Evolutionary conservation across 2,329 filamentous ascomycete genomes (phyloP), one percentile per base, ranked within the genome.

Genomic region (Penicillium sclerotigenum): DNA sequence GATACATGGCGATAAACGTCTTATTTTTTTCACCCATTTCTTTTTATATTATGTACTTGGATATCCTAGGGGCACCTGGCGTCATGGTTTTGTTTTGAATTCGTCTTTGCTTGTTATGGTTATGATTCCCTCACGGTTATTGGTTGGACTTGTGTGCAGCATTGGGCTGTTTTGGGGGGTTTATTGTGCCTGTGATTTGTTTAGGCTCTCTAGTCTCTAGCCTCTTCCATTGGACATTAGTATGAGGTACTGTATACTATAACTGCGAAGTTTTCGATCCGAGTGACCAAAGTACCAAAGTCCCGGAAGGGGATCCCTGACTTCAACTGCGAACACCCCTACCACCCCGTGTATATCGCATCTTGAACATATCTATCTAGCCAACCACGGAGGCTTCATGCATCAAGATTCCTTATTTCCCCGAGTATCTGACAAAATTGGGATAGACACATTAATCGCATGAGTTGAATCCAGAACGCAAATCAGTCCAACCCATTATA

Each of bases 1-100:
- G 65, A 66, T 60, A 65, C 66, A 55, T 68, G 67, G 67, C 63
- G 64, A 60, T 65, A 60, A 68, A 43, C 37, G 34, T 50, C 43
- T 46, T 43, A 47, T 48, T 52, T 37, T 51, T 58, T 47, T 47
- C 41, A 18, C 54, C 53, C 58, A 49, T 20, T 52, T 48, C 11
- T 53, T 48, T 20, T 49, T 47, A 37, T 45, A 24, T 59, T 60
- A 34, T 54, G 54, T 40, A 55, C 28, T 33, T 59, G 42, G 52
- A 52, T 47, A 33, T 45, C 54, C 31, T 45, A 46, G 28, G n/a
- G 47, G 41, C 43, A 54, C 43, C 34, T 58, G 55, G 55, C 59
- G 63, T 60, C 31, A 51, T 28, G 52, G 54, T 52, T 58, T 63
- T 52, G 41, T 57, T 60, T 56, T 43, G 28, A 47, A 59, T 53